These are phyloP conservation scores for Pichia cephalocereana DNA, from an alignment of 805 yeast genomes.

Conservation along the genomic window DNA sequence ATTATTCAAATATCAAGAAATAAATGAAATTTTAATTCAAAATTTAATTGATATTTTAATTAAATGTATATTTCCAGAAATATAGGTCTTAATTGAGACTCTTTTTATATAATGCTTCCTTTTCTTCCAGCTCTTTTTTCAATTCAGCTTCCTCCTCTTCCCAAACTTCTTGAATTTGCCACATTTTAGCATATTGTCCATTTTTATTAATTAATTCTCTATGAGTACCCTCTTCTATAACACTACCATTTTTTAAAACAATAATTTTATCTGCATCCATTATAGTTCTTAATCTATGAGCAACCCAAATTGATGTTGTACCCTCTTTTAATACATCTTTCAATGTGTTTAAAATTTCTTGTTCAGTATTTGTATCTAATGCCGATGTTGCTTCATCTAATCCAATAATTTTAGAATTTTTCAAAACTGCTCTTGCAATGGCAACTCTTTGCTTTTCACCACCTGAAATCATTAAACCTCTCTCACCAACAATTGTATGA, in stretches of 20 bases:
- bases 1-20: slow-evolving; percentile 1
- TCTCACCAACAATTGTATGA: slow-evolving; percentile 85
- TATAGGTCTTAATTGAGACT: not conserved
- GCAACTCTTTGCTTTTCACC: slow-evolving; percentile 97
- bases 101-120: not conserved
- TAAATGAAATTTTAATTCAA: slow-evolving; percentile 7
- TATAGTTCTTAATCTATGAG: slow-evolving; percentile 87
- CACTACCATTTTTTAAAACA: slow-evolving; percentile 69
- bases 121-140: not conserved
- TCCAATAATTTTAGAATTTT: slow-evolving; percentile 81
- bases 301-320: slow-evolving; percentile 82
- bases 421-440: slow-evolving; percentile 80
- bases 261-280: slow-evolving; percentile 93
- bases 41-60: slow-evolving; percentile 6
- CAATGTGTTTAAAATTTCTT: slow-evolving; percentile 67
- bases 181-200: slow-evolving; percentile 69
- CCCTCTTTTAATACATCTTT: slow-evolving; percentile 48
- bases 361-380: slow-evolving; percentile 93
- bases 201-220: slow-evolving; percentile 41
- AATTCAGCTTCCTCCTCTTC: slow-evolving; percentile 2
- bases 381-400: slow-evolving; percentile 98
- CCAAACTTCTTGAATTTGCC: slow-evolving; percentile 77
- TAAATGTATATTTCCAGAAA: slow-evolving; percentile 8
- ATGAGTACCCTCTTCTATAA: slow-evolving; percentile 86
- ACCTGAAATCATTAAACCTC: slow-evolving; percentile 99